Base-by-base conservation (phyloP, 352 stramenopile genomes). In the Globisporangium camurandrum region DNA sequence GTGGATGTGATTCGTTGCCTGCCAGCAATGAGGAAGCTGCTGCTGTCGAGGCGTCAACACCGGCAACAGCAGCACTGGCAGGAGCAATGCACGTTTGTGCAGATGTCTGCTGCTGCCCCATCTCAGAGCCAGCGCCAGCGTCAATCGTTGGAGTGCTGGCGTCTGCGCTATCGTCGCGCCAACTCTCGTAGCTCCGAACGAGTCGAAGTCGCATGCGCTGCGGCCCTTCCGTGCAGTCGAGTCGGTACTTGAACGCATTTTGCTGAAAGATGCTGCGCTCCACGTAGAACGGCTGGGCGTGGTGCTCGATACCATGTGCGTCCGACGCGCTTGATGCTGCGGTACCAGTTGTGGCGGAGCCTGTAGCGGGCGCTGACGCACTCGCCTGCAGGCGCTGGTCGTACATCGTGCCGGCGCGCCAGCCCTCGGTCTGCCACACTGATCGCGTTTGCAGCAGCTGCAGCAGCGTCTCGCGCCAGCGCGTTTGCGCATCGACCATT, bases 141-240 rank as follows among this genome's bases (percentile, higher is more conserved):
- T 37, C n/a, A 7, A 2, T 17, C 19, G 34, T 28, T 30, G 20
- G 40, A 42, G 2, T 34, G 22, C 19, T 34, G 52, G 2, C 3
- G 20, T 23, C 12, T 31, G 10, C 11, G 34, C 30, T n/a, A 17
- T 49, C 38, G 17, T 62, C 24, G 36, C 36, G 20, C 28, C n/a
- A 50, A 36, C 22, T 49, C 7, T 61, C 53, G 28, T 77, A 78
- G 44, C 68, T 66, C n/a, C 55, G 56, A 2, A 78, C 48, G 17
- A 86, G 60, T 10, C 69, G 67, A 34, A 81, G 38, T 9, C 74
- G 51, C 63, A 83, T 80, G 14, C 74, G 67, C 26, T 75, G 55
- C 0, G 74, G 74, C 1, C 71, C 69, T 44, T 86, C 74, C 0
- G 67, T 81, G 17, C 51, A 61, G 38, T 86, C 74, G 12, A 86